Evolutionary conservation across 2,329 filamentous ascomycete genomes (phyloP), one percentile per base, ranked within the genome.

Genomic region (Periconia macrospinosa): DNA sequence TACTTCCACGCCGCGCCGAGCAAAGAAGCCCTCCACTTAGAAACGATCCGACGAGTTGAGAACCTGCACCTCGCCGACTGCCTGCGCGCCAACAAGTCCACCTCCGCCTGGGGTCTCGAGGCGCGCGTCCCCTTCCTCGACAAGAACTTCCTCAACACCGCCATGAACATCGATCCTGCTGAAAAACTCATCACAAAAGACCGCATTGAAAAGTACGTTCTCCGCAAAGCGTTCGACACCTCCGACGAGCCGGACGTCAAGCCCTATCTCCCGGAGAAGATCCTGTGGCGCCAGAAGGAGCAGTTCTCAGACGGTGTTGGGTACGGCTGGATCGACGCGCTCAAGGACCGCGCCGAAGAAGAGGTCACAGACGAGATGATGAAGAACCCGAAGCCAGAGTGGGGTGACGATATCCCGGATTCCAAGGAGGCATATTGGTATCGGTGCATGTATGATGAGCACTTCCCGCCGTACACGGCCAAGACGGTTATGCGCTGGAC

Each of bases 401-500:
- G 95, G 95, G 93, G 92, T 47, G 78, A 79, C 68, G 95, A 99
- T 71, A 85, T 96, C 58, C 95, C 94, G 10, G 92, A 97, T 71
- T 92, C 89, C 70, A 99, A 99, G 84, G 94, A 99, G 79, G 94
- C 92, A 78, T 92, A 86, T 83, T 99, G 94, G 94, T 99, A 99
- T 80, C 88, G 94, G 68, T 83, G 81, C 74, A 97, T 99, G 93
- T 99, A 97, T 74, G 94, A 99, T 75, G 93, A 99, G 83, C 93
- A 95, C 78, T 99, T 97, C 85, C 94, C 94, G 45, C 84, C 87
- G 52, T 88, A 88, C 70, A 97, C 93, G 73, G 95, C 94, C 9
- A 87, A 85, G 55, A 99, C 94, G 8, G 94, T 99, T 50, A 89
- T 91, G 90, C 84, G 94, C 70, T 99, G 94, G 95, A 92, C 90